Evolutionary conservation across 2,329 filamentous ascomycete species (phyloP), one percentile per base, ranked within the genome.

Genomic region (Dactylonectria macrodidyma): DNA sequence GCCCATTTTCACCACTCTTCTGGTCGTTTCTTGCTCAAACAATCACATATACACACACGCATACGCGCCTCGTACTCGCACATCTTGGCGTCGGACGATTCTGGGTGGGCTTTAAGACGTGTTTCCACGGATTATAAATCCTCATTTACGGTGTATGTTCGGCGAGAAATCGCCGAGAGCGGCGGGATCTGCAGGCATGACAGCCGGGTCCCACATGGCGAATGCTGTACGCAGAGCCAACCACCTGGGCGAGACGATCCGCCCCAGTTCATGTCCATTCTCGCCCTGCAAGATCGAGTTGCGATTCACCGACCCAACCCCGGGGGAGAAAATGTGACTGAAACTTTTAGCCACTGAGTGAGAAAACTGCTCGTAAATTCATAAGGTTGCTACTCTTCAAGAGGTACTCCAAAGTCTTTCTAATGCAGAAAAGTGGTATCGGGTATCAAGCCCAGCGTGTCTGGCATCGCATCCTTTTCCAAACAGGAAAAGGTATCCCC

Each of bases 391-490:
- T 61, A 51, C 19, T 36, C 51, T 36, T 33, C 30, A 11, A 12
- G 33, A 14, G 51, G 51, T 54, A 22, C 33, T 54, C 51, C 7
- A 38, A 58, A 59, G 30, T 46, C 47, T 48, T 34, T 65, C 63
- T 61, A 67, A 57, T 62, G 62, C 62, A 44, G 44, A 48, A 67
- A 62, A 58, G 61, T 64, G 47, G 65, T 67, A 68, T 72, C 64
- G 65, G 70, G 70, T 72, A 72, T 72, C 70, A 67, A 67, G 62
- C 52, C 65, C 56, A 36, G 33, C 57, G 16, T 58, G 16, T 44
- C 41, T 56, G 38, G 47, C 19, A 64, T 64, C 64, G 56, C 52
- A 67, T 59, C 57, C 22, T 44, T 22, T 16, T 16, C 46, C 44
- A 34, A 12, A 55, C 14, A 22, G 54, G 19, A 24, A 16, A 24